phyloP scores from a whole-genome alignment of 2,329 filamentous ascomycete species.

The Xylariaceae sp. region DNA sequence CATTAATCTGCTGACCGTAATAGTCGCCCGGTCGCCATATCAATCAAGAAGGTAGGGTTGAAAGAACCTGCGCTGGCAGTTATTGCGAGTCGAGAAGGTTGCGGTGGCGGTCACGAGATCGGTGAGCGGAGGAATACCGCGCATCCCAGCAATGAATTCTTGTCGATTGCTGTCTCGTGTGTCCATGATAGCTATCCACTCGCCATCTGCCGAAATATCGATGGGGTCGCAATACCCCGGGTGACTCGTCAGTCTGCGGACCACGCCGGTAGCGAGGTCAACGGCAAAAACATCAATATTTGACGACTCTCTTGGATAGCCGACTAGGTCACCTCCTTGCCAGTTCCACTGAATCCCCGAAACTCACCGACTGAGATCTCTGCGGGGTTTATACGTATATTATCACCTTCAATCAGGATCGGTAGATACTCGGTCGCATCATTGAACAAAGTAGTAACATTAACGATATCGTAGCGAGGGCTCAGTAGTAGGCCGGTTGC shows the following conservation, averaged over 20 bases:
- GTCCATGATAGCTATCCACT: conserved; percentile 52
- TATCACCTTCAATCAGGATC: neutral
- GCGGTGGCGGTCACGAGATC: conserved; percentile 44
- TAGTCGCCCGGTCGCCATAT: conserved; percentile 52
- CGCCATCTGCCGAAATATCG: conserved; percentile 48
- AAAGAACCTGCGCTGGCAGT: conserved; percentile 53
- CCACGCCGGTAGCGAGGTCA: conserved; percentile 46
- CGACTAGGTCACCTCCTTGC: conserved; percentile 42
- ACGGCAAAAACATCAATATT: conserved; percentile 53
- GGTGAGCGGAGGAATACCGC: conserved; percentile 49
- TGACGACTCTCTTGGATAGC: conserved; percentile 46
- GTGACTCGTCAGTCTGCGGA: conserved; percentile 50
- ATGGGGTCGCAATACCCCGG: conserved; percentile 53
- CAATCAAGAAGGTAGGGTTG: conserved; percentile 51
- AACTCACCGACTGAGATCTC: neutral
- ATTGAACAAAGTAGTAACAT: neutral
- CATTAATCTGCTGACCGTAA: conserved; percentile 52
- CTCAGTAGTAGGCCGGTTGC: conserved; percentile 37
- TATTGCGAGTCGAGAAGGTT: conserved; percentile 51
- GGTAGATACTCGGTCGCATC: neutral
- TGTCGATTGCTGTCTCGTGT: conserved; percentile 49
- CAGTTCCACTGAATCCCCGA: neutral
- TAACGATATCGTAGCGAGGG: conserved; percentile 29
- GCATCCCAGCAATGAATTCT: conserved; percentile 49
- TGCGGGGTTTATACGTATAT: neutral